Conservation (phyloP, 192 early-diverging fungal species). For the Coemansia sp. region DNA sequence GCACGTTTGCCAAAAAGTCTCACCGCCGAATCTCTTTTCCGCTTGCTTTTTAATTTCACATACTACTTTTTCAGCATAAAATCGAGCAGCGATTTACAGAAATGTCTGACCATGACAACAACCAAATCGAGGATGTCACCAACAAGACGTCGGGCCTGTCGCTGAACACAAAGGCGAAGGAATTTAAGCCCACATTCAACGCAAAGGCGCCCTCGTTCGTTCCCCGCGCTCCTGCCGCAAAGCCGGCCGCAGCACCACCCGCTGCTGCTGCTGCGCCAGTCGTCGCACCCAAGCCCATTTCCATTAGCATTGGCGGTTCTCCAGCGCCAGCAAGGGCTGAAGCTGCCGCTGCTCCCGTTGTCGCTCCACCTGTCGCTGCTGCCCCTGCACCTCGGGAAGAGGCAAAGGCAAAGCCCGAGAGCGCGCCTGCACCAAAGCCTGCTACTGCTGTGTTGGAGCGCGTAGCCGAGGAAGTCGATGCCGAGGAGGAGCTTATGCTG, state of each 20-base stretch:
- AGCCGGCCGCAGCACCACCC: constrained; percentile 27
- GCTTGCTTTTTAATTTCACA: neutral
- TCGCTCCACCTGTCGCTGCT: constrained; percentile 16
- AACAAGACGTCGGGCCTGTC: constrained; percentile 54
- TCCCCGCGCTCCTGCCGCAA: constrained; percentile 60
- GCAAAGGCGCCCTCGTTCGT: constrained; percentile 71
- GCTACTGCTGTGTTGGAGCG: constrained; percentile 3
- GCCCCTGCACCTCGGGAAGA: constrained; percentile 23
- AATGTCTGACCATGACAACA: constrained; percentile 38
- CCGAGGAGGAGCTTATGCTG: constrained; percentile 64
- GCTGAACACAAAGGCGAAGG: constrained; percentile 66
- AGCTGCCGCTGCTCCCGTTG: constrained; percentile 19
- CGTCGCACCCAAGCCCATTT: constrained; percentile 17
- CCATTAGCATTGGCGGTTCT: constrained; percentile 33
- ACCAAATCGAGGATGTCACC: constrained; percentile 43
- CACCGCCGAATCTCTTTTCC: too few relatives aligned
- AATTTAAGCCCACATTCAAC: constrained; percentile 69
- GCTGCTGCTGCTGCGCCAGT: constrained; percentile 8
- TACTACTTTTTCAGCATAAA: neutral
- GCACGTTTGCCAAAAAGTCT: too few relatives aligned
- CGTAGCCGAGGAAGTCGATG: constrained; percentile 35
- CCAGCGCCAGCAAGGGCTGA: constrained; percentile 22
- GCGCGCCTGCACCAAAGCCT: constrained; percentile 1
- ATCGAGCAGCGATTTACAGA: neutral
- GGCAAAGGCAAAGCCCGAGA: constrained; percentile 14